Conservation (phyloP, 2,329 filamentous ascomycete genomes). For the Bisporella sp. region DNA sequence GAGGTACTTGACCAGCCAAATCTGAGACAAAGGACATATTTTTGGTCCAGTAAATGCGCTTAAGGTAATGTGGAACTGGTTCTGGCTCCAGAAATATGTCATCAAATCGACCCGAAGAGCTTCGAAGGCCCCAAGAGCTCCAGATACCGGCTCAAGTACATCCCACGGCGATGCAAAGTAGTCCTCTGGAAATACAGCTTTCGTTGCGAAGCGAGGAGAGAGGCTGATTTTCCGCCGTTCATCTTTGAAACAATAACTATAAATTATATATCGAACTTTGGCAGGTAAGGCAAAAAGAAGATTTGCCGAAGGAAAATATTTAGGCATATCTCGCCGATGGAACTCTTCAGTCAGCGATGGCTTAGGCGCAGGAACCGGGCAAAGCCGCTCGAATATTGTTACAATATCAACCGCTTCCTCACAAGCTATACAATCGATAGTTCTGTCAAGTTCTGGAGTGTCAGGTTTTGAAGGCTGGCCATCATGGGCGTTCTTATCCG, state of each 20-base stretch:
- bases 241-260: constrained; percentile 17
- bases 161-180: constrained; percentile 21
- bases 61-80: constrained; percentile 25
- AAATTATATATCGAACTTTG: constrained; percentile 19
- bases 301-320: neutral
- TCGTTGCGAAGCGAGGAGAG: constrained; percentile 18
- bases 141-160: constrained; percentile 18
- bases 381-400: too few species aligned
- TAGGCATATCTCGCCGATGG: too few species aligned
- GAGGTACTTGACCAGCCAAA: constrained; percentile 19
- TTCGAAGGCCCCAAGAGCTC: constrained; percentile 14
- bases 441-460: too few species aligned
- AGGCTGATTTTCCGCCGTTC: constrained; percentile 19
- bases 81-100: constrained; percentile 26
- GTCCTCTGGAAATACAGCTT: constrained; percentile 15
- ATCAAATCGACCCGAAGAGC: constrained; percentile 21
- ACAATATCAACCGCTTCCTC: too few species aligned
- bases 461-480: too few species aligned
- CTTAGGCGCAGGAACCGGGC: too few species aligned
- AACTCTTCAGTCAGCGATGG: too few species aligned
- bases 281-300: constrained; percentile 14
- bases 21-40: constrained; percentile 20
- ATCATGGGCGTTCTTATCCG: too few species aligned
- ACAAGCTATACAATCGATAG: too few species aligned
- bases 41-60: constrained; percentile 17